Evolutionary conservation across 2,329 filamentous ascomycete species (phyloP).

Genomic region (Xylaria sp.): DNA sequence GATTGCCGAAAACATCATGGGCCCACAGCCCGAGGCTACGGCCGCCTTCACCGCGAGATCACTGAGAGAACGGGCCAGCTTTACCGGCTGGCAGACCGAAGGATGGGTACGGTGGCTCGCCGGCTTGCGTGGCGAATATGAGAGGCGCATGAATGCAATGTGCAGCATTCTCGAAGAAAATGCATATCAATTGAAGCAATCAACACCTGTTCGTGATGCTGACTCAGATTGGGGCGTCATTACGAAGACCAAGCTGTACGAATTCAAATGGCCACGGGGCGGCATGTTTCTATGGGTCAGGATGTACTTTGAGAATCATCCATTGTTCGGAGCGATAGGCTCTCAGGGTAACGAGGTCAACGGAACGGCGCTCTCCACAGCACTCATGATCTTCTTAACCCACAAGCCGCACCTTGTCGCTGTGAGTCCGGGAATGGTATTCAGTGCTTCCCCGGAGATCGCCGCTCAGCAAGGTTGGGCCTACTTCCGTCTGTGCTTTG

Average conservation of each 20-base stretch:
- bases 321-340: conserved; percentile 64
- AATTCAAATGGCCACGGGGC: conserved; percentile 82
- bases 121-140: conserved; percentile 84
- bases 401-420: conserved; percentile 76
- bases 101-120: conserved; percentile 94
- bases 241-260: conserved; percentile 77
- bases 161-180: conserved; percentile 76
- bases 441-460: conserved; percentile 74
- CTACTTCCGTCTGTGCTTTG: conserved; percentile 85
- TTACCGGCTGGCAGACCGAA: conserved; percentile 77
- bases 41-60: conserved; percentile 59
- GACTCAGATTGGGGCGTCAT: conserved; percentile 78
- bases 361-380: conserved; percentile 67
- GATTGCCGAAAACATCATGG: conserved; percentile 80
- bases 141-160: conserved; percentile 86
- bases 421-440: conserved; percentile 77
- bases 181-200: conserved; percentile 72
- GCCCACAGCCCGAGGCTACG: conserved; percentile 66
- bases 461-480: conserved; percentile 70
- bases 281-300: conserved; percentile 94
- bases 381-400: conserved; percentile 78
- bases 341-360: conserved; percentile 58
- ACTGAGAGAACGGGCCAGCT: conserved; percentile 59
- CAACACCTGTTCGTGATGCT: conserved; percentile 57
- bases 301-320: conserved; percentile 77